These are phyloP conservation scores for Spergularia bocconei DNA, from an alignment of 148 eudicot species.

Conservation along the genomic window DNA sequence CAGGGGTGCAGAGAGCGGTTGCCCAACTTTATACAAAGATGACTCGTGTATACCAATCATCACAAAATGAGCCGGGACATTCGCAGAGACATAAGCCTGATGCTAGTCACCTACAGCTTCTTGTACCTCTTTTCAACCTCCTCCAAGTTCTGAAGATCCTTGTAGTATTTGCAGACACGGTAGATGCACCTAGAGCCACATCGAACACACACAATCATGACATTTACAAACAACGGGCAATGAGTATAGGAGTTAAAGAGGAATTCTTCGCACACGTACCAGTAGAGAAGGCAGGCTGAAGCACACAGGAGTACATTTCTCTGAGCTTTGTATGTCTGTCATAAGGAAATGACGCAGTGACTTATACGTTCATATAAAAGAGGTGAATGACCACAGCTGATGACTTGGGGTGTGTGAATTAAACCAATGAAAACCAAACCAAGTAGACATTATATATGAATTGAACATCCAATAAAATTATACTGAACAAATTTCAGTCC, in stretches of 20 bases:
- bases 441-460: not conserved
- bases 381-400: not conserved
- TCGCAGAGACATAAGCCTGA: too few species aligned
- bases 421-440: not conserved
- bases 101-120: slow-evolving; percentile 48
- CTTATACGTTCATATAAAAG: not conserved
- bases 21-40: too few species aligned
- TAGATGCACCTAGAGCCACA: slow-evolving; percentile 60
- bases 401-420: not conserved
- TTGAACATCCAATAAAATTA: too few species aligned
- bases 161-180: slow-evolving; percentile 75
- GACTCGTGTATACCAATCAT: too few species aligned
- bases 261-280: slow-evolving; percentile 41
- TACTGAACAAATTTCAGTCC: too few species aligned
- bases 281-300: slow-evolving; percentile 73
- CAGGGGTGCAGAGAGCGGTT: too few species aligned
- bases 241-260: not conserved
- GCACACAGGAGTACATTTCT: slow-evolving; percentile 75
- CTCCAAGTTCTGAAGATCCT: slow-evolving; percentile 79
- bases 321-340: slow-evolving; percentile 88
- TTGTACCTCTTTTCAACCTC: slow-evolving; percentile 93
- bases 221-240: not conserved
- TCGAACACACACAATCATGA: not conserved
- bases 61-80: too few species aligned
- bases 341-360: not conserved